Evolutionary conservation across 2,329 filamentous ascomycete species (phyloP), one percentile per base, ranked within the genome.

Genomic region (Cryphonectria japonica): DNA sequence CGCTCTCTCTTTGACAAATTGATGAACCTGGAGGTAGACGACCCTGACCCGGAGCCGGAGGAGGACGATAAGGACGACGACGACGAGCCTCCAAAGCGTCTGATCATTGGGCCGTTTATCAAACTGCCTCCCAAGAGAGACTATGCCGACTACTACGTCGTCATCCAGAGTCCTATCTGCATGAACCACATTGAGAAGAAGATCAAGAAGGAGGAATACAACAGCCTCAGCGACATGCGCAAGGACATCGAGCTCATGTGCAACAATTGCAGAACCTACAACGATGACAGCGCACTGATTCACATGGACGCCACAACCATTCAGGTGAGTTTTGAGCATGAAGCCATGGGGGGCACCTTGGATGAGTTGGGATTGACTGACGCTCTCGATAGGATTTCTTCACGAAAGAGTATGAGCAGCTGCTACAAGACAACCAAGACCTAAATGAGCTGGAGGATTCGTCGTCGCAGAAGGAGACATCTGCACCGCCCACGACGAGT

Each of bases 181-280:
- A 97, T 98, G 92, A 96, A 97, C 76, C 91, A 94, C 80, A 97
- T 99, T 78, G 90, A 93, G 79, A 93, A 92, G 79, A 95, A 94
- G 85, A 97, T 99, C 83, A 98, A 97, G 85, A 95, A 93, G 82
- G 93, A 97, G 78, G 93, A 98, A 78, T 99, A 99, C 81, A 89
- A 89, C 76, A 92, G 88, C 77, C 82, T 98, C 72, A 90, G 88
- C 78, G 93, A 95, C 76, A 89, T 99, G 86, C 88, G 90, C 69
- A 89, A 88, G 75, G 97, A 99, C 78, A 91, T 99, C 73, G 89
- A 90, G 66, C 83, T 95, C 74, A 88, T 99, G 81, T 96, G 95
- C 80, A 90, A 88, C 79, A 99, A 99, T 81, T 97, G 95, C 75
- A 89, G 94, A 80, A 96, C 93, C 2, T 99, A 97, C 85, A 99